Evolutionary conservation across 345 rosid species (phyloP), one percentile per base, ranked within the genome.

Genomic region (Eucalyptus leucophloia): DNA sequence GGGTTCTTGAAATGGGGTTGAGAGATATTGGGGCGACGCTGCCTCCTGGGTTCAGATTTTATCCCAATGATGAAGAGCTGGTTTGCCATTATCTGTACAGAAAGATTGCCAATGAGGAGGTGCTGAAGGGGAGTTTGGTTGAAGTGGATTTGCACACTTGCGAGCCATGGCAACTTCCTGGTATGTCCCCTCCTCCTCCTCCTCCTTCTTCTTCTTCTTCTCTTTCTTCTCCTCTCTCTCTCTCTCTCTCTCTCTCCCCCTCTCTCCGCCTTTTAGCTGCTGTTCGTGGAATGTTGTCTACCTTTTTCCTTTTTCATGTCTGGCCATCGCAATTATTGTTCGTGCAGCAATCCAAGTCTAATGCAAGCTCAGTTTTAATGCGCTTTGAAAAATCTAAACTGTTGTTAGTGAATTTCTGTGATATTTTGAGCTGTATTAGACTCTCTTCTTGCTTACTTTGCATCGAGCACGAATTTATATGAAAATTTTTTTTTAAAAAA

Each of bases 151-250:
- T 98, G 93, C 99, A 98, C 94, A 94, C 94, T 14, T 98, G 99
- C 91, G 99, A 98, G 93, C 99, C 99, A 89, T 98, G 99, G 99
- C 98, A 98, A 90, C 99, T 98, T 91, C 99, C 99, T 50, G 99
- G 99, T 98, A 92, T 23, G 93, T 90, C 14, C 53, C 26, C 49
- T 21, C 16, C 34, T 13, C 37, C 54, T 50, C 26, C 67, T 45
- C 24, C 77, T 42, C 7, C 28, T 8, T 9, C 34, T 28, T 1
- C n/a, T 26, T 28, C n/a, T 19, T 88, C 14, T 42, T 12, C 40
- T 21, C n/a, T 32, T 12, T 45, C 53, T 50, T 21, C 19, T 8
- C 9, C 26, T 17, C 8, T 49, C 1, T 2, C 2, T 2, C 9
- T 2, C 42, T 72, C 82, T 72, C 82, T 72, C 82, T 32, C 81